Evolutionary conservation across 306 rosid species (phyloP), one percentile per base, ranked within the genome.

Genomic region (Vigna angularis): DNA sequence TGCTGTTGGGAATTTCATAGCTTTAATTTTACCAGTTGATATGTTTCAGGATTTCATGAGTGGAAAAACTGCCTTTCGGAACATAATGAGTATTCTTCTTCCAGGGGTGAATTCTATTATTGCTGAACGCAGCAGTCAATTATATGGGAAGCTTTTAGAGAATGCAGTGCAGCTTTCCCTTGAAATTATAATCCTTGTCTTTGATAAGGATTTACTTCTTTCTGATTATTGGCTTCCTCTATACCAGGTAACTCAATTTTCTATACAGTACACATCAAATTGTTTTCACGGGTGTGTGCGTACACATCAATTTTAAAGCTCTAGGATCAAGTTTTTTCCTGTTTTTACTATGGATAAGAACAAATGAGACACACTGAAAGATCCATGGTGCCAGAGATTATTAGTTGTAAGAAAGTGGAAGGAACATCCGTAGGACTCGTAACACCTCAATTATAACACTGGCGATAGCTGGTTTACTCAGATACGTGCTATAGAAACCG

Each of bases 171-270:
- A 95, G 82, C 92, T 95, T 55, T 85, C 96, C 57, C 81, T 95
- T 87, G 98, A 92, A 86, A 92, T 95, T 81, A 86, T 95, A 79
- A 83, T 89, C 64, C 96, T 92, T 34, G 89, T 91, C 26, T 74
- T 95, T 68, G 97, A 92, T 79, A 95, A 91, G 78, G 98, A 95
- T 86, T 58, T 89, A 75, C 79, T 86, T 81, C 91, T 95, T 81
- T 93, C 98, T 79, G 98, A 95, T 90, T 92, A 84, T 74, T 95
- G 95, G 98, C 96, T 98, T 30, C 98, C 98, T 59, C 66, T 89
- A 22, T 95, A 91, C 80, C 98, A 92, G 98, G 98, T 92, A 79
- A 76, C 30, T 40, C 16, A 48, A 49, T 75, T 72, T 82, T 40
- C 5, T 18, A 15, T 45, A 32, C 1, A 5, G 26, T 40, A 24